Evolutionary conservation across 768 basidiomycete genomes (phyloP), one percentile per base, ranked within the genome.

Genomic region (Gautieria morchelliformis): DNA sequence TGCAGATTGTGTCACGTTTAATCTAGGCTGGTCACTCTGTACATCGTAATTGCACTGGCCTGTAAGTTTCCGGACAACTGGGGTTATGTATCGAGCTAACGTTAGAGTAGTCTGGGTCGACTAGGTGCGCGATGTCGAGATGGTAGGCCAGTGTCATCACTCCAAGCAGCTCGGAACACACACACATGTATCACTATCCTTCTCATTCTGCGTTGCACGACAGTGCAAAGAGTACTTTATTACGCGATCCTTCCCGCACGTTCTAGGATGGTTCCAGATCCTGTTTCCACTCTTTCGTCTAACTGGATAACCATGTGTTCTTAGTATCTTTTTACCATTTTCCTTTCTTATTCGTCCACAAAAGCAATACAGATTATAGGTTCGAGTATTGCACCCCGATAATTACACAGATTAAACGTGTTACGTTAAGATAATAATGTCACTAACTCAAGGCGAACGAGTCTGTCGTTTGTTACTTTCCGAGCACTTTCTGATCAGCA

Each of bases 1-100:
- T 19, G 19, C 4, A 3, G 14, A 12, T n/a, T 11, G 10, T 1
- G 32, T n/a, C 32, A 45, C 59, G 44, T 27, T 24, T 17, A 32
- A 42, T 41, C 61, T 46, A 64, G 56, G 50, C 58, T 76, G 52
- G 71, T 81, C 55, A 77, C 85, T 0, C 74, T 93, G 19, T 93
- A 93, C 68, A 69, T 87, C 44, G 86, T 93, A 64, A 87, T 92
- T 63, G 85, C 84, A 15, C 77, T 93, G 40, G 83, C 87, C 33
- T 89, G 87, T 89, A 69, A 59, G 85, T 73, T 24, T 51, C 32
- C 51, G 0, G 30, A 49, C 4, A 41, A 5, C 15, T 33, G n/a
- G 49, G 20, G 58, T 61, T 33, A 58, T 54, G 27, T 27, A 27
- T 37, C 35, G 35, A 50, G n/a, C 58, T 33, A 33, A 50, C 19